Base-by-base conservation (phyloP, 495 filamentous ascomycete genomes). In the Aspergillus asperescens region DNA sequence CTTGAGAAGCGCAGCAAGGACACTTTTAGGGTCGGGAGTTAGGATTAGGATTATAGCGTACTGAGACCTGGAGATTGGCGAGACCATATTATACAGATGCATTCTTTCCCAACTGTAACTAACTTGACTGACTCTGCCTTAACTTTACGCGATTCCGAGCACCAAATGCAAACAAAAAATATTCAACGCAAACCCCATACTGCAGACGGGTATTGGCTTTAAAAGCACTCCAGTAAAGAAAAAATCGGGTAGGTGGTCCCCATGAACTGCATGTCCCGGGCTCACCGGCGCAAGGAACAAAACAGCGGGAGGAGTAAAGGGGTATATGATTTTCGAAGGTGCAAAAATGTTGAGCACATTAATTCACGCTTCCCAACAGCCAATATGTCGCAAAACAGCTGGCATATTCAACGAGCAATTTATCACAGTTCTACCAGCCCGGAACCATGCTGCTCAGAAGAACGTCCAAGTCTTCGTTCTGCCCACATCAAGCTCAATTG, bases 151-250 rank as follows among this genome's bases (percentile, higher is more conserved):
- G 42, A 41, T 47, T 54, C 51, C 51, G 31, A 47, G 27, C 42
- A 54, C 24, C 40, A 16, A 47, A 47, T 47, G 50, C 42, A 47
- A 47, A 41, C 27, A 40, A 41, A 38, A 40, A 47, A 47, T 28
- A 31, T 23, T 25, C 10, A 25, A 40, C 37, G 49, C 48, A 40
- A 47, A 56, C 64, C 71, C 67, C 65, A 71, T 68, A 54, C 71
- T 60, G 69, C 71, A 62, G 67, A 74, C 65, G 70, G 71, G 65
- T 62, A 55, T 45, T 62, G 50, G 55, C 53, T 47, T 19, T 24
- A 47, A 18, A 47, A 12, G 18, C 27, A 32, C 58, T 57, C 50
- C 53, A 61, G 63, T 54, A 53, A 65, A 56, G 55, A 62, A 66
- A 13, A 52, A 57, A 48, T 52, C 40, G 23, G 37, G 45, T 55